A percentile compares a stretch with the other conserved stretches of the same genome.
Evolutionary conservation across 106 monocot species (phyloP).

Genomic region (Chionographis japonica): DNA sequence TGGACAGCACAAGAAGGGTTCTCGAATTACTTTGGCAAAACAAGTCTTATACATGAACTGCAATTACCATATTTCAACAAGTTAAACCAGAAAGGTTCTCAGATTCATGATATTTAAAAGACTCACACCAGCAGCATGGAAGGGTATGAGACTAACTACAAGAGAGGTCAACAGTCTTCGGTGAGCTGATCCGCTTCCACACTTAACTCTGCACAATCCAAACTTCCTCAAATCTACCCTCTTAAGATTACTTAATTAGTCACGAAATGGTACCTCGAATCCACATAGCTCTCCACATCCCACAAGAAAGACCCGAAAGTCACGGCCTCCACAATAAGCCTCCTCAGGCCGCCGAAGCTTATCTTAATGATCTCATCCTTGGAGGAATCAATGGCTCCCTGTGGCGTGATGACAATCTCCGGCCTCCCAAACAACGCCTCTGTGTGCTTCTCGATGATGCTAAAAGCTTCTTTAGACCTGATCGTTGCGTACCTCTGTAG

Average conservation of each 20-base stretch:
- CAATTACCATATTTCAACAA: neutral
- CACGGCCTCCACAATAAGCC: slow-evolving; percentile 81
- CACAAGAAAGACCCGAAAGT: slow-evolving; percentile 92
- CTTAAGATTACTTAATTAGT: slow-evolving; percentile 26
- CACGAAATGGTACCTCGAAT: slow-evolving; percentile 82
- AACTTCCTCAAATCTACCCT: neutral
- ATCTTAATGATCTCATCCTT: slow-evolving; percentile 75
- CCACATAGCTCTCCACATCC: slow-evolving; percentile 89
- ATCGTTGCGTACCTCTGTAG: slow-evolving; percentile 61
- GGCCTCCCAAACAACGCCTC: slow-evolving; percentile 79
- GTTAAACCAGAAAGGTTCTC: neutral
- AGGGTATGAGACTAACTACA: no score
- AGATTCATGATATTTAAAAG: neutral
- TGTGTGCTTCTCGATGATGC: slow-evolving; percentile 79
- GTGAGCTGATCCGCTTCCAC: neutral
- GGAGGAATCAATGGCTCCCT: slow-evolving; percentile 56
- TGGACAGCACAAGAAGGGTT: no score
- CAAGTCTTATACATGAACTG: no score
- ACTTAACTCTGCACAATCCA: neutral
- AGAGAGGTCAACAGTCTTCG: neutral
- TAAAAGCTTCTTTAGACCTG: slow-evolving; percentile 76
- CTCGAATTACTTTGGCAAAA: no score
- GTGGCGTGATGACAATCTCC: slow-evolving; percentile 49
- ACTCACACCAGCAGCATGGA: neutral
- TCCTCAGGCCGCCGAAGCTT: slow-evolving; percentile 61